phyloP scores from a whole-genome alignment of 2,329 filamentous ascomycete genomes.

The Aureobasidium subglaciale region DNA sequence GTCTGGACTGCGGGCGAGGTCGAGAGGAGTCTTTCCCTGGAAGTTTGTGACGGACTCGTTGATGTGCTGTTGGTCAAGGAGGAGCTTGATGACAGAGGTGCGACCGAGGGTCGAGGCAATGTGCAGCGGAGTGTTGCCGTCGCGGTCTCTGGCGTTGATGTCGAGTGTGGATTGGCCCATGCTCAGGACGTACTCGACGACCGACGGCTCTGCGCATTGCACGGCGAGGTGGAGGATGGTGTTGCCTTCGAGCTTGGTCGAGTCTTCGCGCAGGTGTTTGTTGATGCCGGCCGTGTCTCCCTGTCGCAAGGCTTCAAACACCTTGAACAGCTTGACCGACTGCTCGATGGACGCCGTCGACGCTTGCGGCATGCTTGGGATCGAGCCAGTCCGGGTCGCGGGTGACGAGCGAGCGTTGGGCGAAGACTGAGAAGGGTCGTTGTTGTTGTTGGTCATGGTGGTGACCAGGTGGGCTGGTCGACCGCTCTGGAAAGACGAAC shows the following conservation, averaged over 20 bases:
- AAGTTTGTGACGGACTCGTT: slow-evolving; percentile 85
- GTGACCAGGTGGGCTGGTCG: slow-evolving; percentile 25
- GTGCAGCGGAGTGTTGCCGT: slow-evolving; percentile 91
- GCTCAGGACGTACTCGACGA: slow-evolving; percentile 91
- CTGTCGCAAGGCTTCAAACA: slow-evolving; percentile 85
- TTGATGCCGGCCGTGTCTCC: slow-evolving; percentile 88
- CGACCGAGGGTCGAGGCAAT: slow-evolving; percentile 78
- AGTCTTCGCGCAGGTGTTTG: slow-evolving; percentile 61
- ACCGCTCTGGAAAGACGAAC: neutral
- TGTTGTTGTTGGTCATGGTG: slow-evolving; percentile 27
- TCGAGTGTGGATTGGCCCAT: slow-evolving; percentile 52
- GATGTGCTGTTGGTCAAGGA: slow-evolving; percentile 75
- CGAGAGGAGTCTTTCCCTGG: slow-evolving; percentile 76
- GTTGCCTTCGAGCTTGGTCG: slow-evolving; percentile 62
- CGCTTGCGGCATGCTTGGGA: slow-evolving; percentile 21
- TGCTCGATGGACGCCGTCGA: slow-evolving; percentile 61
- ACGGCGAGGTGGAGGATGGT: slow-evolving; percentile 89
- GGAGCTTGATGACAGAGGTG: slow-evolving; percentile 68
- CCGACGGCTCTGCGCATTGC: slow-evolving; percentile 85
- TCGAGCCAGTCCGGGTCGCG: slow-evolving; percentile 22
- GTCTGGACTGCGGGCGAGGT: slow-evolving; percentile 83
- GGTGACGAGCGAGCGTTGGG: slow-evolving; percentile 9
- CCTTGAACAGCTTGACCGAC: slow-evolving; percentile 86
- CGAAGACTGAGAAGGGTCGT: slow-evolving; percentile 10
- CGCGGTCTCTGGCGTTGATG: slow-evolving; percentile 82